Base-by-base conservation (phyloP, 148 eudicot species). In the Rhododendron williamsianum region DNA sequence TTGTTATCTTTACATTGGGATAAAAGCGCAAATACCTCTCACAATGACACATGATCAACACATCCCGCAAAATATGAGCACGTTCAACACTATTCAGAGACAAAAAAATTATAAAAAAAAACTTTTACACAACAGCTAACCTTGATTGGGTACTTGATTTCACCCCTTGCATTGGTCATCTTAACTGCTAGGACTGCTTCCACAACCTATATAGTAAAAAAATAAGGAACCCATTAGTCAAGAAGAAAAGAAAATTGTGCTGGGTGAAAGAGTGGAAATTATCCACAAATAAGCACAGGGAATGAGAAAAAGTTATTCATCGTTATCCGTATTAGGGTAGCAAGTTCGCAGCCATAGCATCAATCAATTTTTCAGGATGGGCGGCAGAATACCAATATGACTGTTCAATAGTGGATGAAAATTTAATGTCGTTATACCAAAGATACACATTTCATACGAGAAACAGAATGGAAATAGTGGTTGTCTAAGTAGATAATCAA, bases 91-190 rank as follows among this genome's bases (percentile, higher is more conserved):
- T 41, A 25, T 84, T 76, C 48, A 72, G 6, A 2, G 36, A 81
- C 3, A 35, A 56, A 52, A 63, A 23, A 54, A 54, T 3, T 33
- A 1, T 1, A 33, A 58, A 58, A 18, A 18, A 16, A 80, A 23
- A 0, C 72, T 9, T 21, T n/a, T 2, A 38, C 46, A 65, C 60
- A 82, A 72, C 49, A 48, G 87, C 91, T 67, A 56, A 96, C 99
- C 99, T 97, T 97, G 88, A 97, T 97, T 46, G 99, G 99, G 88
- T 97, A 97, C 87, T 90, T 95, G 76, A 93, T 87, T 91, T 95
- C 99, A 79, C 98, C 99, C 58, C 98, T 91, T 2, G 91, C 94
- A 92, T 94, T 97, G 54, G 98, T 95, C 95, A 92, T 97, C 91
- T 97, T 97, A 8, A 95, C 98, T 56, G 96, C 91, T 88, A 65